Percentiles rank a stretch among this genome's conserved stretches.
Conservation (phyloP, 2,329 filamentous ascomycete genomes). For the Colletotrichum cereale region DNA sequence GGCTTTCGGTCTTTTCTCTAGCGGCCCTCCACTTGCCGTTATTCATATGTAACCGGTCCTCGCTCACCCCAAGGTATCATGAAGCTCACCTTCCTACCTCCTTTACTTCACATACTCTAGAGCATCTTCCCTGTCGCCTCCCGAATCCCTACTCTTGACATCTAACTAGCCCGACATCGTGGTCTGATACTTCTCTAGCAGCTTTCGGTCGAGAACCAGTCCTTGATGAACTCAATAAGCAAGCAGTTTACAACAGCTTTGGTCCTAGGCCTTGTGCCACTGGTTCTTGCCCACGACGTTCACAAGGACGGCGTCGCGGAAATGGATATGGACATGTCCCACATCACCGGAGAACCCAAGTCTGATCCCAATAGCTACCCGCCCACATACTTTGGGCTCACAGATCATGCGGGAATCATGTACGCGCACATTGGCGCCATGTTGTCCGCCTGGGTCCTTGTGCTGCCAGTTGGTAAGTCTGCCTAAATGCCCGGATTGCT, state of each 20-base stretch:
- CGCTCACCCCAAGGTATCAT: not conserved
- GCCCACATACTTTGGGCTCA: constrained; percentile 71
- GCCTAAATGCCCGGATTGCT: constrained; percentile 4
- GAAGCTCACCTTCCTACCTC: not conserved
- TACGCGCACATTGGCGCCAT: constrained; percentile 79
- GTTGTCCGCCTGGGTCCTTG: constrained; percentile 77
- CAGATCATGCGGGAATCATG: constrained; percentile 67
- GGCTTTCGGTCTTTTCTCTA: not conserved
- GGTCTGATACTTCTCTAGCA: not conserved
- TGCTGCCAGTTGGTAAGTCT: constrained; percentile 77
- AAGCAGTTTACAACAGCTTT: not conserved
- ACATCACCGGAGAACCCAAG: constrained; percentile 22
- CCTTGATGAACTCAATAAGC: constrained; percentile 10
- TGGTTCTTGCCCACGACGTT: constrained; percentile 35
- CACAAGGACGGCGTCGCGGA: constrained; percentile 39
- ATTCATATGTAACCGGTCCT: constrained; percentile 25
- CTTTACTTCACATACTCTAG: not conserved
- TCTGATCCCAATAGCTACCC: constrained; percentile 49
- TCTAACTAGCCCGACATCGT: not conserved
- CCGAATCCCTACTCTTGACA: not conserved
- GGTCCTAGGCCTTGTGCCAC: constrained; percentile 18
- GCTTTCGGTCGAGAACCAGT: not conserved
- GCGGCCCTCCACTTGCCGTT: constrained; percentile 5
- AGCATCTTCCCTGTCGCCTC: no score
- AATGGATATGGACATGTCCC: constrained; percentile 40